These are phyloP conservation scores for Dactylellina haptotyla DNA, from an alignment of 2,329 filamentous ascomycete genomes.

Conservation along the genomic window DNA sequence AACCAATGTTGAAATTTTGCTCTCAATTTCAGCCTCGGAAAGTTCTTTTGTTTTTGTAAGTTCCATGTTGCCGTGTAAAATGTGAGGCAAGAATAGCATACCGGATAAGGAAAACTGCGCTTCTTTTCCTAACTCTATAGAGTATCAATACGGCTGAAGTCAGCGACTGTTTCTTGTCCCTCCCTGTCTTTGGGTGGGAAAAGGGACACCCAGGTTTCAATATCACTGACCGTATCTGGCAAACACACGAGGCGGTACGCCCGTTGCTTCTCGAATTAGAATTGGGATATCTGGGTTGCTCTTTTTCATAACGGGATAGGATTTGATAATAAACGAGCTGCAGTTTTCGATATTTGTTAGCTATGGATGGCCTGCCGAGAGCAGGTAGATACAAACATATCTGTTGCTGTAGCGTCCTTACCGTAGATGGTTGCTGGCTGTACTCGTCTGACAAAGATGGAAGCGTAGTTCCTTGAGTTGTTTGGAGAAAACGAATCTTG, in stretches of 20 bases:
- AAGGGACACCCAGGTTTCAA: no score
- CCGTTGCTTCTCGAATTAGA: slow-evolving; percentile 89
- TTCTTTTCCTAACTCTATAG: slow-evolving; percentile 74
- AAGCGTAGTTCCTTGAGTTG: slow-evolving; percentile 95
- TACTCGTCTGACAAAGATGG: slow-evolving; percentile 93
- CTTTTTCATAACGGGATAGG: slow-evolving; percentile 99
- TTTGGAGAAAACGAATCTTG: slow-evolving; percentile 91
- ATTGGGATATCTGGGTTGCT: slow-evolving; percentile 95
- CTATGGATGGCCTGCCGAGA: not conserved
- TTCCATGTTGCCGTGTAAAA: slow-evolving; percentile 57
- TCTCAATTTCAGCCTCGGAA: slow-evolving; percentile 76
- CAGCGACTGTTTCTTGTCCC: not conserved
- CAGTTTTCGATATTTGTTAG: slow-evolving; percentile 22
- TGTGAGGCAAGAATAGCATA: slow-evolving; percentile 1
- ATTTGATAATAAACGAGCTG: slow-evolving; percentile 87
- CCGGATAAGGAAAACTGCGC: slow-evolving; percentile 69
- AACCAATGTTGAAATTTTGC: slow-evolving; percentile 72
- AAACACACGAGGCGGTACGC: slow-evolving; percentile 84
- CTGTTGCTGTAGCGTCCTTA: slow-evolving; percentile 60
- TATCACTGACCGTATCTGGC: slow-evolving; percentile 84
- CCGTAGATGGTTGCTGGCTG: slow-evolving; percentile 89
- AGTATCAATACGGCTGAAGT: slow-evolving; percentile 10
- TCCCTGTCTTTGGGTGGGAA: no score
- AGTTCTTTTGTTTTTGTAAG: slow-evolving; percentile 68
- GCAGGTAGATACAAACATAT: not conserved